These are phyloP conservation scores for Globisporangium acanthophoron DNA, from an alignment of 352 stramenopile species.

Conservation along the genomic window DNA sequence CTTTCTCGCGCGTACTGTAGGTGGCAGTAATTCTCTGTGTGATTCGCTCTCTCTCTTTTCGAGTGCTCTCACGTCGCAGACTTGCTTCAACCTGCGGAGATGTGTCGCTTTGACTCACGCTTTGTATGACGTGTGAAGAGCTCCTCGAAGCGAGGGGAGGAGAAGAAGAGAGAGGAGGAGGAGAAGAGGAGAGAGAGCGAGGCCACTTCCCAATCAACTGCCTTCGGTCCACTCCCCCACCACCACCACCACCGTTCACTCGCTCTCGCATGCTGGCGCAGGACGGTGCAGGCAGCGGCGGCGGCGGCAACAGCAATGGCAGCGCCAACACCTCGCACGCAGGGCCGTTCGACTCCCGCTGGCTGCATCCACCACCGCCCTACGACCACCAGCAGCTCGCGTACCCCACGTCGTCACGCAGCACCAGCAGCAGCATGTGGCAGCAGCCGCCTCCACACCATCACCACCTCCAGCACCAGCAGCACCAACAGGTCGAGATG, in stretches of 20 bases:
- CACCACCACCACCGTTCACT: too few relatives aligned
- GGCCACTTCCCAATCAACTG: not conserved
- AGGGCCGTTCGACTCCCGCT: too few relatives aligned
- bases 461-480: too few relatives aligned
- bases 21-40: not conserved
- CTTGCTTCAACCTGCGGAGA: not conserved
- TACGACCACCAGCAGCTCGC: not conserved
- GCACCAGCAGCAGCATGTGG: not conserved
- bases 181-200: not conserved
- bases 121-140: not conserved
- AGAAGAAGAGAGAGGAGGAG: not conserved
- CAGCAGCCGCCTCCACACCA: not conserved
- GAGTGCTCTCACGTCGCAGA: not conserved
- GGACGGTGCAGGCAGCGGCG: not conserved
- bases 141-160: too few relatives aligned
- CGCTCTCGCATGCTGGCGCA: not conserved
- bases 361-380: not conserved
- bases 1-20: not conserved
- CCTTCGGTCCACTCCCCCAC: not conserved
- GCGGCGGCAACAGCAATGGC: not conserved
- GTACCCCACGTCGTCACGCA: not conserved
- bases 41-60: not conserved
- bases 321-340: not conserved
- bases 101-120: not conserved
- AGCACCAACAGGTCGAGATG: too few relatives aligned